Base-by-base conservation (phyloP, 2,329 filamentous ascomycete species). In the Xylaria sp. region DNA sequence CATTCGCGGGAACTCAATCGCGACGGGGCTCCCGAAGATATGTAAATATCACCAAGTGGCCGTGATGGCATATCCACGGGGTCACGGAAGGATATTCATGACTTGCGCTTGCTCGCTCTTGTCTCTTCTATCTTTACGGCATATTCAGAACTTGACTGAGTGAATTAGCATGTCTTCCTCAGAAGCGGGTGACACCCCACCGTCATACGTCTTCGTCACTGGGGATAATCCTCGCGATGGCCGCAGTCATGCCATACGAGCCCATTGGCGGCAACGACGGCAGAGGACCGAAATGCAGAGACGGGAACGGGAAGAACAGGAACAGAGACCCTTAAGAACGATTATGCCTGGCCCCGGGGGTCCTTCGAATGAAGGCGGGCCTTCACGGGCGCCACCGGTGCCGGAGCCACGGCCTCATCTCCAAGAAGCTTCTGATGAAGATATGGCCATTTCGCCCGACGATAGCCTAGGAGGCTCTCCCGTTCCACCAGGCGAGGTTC, bases 261-360 rank as follows among this genome's bases (percentile, higher is more conserved):
- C 67, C 7, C 62, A 69, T 62, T 69, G 67, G 67, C 62, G 58
- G 50, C 67, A 69, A 14, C 67, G 63, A 17, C 63, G 67, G 1
- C 67, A 66, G 32, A 62, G 62, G 34, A 48, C 61, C 17, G 62
- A 66, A 56, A 39, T 45, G 50, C 62, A 69, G 58, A 45, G 61
- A 32, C 48, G 63, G 32, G 58, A 63, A 14, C 53, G 62, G 12
- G 62, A 69, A 56, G 67, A 66, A 30, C 57, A 58, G 6, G 62
- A 66, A n/a, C 55, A 69, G 32, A 57, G 67, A 27, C 54, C 63
- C 1, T 30, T 39, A 8, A 61, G 63, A 24, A 17, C 53, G 19
- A 61, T 69, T 21, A 21, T 66, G 2, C 67, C 67, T 2, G 47
- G 24, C 5, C 17, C 39, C 8, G 54, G 54, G 2, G 42, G 47